Percentiles rank a stretch among this genome's conserved stretches.
phyloP scores from a whole-genome alignment of 2,329 filamentous ascomycete genomes.

The Aspergillus japonicus region DNA sequence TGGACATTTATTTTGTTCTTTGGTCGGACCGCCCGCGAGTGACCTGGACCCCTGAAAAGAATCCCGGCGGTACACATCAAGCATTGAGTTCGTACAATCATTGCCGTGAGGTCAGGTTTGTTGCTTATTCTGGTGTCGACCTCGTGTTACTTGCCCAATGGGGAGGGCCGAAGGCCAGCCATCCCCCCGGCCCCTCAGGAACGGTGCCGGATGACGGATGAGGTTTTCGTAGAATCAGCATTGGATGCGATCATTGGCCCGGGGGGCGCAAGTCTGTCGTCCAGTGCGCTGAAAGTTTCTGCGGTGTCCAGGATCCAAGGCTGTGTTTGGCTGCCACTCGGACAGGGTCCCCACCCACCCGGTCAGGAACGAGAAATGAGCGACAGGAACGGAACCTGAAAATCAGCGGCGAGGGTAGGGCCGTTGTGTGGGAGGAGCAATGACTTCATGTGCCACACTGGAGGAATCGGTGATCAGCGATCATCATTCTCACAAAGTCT shows the following conservation, averaged over 20 bases:
- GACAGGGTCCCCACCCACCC: slow-evolving; percentile 6
- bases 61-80: neutral
- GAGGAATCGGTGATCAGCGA: neutral
- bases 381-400: slow-evolving; percentile 11
- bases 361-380: slow-evolving; percentile 21
- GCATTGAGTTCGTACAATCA: neutral
- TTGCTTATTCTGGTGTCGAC: neutral
- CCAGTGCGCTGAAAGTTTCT: neutral
- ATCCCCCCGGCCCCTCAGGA: neutral
- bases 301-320: neutral
- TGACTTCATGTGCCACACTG: slow-evolving; percentile 16
- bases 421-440: slow-evolving; percentile 11
- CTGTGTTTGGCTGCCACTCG: neutral
- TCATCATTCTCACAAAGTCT: neutral
- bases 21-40: neutral
- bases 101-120: neutral
- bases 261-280: neutral
- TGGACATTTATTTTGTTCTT: neutral
- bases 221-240: neutral
- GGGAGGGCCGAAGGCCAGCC: neutral
- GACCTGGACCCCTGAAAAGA: neutral
- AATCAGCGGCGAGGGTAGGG: slow-evolving; percentile 11
- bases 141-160: neutral
- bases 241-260: neutral
- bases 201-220: neutral